Conservation (phyloP, 768 basidiomycete species). For the Collybiopsis confluens region DNA sequence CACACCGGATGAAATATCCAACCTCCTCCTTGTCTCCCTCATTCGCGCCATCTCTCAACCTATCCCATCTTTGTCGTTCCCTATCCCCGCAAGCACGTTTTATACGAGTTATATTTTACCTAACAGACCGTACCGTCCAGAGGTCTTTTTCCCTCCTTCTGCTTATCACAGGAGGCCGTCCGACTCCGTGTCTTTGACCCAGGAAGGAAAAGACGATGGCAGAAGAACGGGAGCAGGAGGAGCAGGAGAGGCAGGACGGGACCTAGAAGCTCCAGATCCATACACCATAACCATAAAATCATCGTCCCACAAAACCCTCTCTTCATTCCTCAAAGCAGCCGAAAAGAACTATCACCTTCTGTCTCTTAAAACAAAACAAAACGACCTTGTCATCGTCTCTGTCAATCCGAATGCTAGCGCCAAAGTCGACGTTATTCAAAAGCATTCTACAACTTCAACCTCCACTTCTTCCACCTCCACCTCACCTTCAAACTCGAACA, state of each 20-base stretch:
- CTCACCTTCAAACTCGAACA: too few relatives aligned
- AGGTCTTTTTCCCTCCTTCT: conserved; percentile 14
- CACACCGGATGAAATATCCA: conserved; percentile 41
- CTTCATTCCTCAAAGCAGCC: conserved; percentile 71
- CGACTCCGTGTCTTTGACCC: too few relatives aligned
- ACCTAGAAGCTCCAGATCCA: conserved; percentile 29
- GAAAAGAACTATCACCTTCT: conserved; percentile 76
- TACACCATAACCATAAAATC: conserved; percentile 68
- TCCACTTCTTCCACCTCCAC: too few relatives aligned
- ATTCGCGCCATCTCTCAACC: conserved; percentile 60
- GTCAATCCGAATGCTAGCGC: conserved; percentile 50
- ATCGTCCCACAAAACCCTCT: conserved; percentile 76
- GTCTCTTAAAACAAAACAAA: conserved; percentile 43
- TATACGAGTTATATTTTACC: conserved; percentile 79
- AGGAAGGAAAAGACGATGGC: too few relatives aligned
- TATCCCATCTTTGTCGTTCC: conserved; percentile 56
- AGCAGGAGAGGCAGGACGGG: too few relatives aligned
- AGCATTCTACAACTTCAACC: too few relatives aligned
- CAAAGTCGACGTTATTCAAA: conserved; percentile 48
- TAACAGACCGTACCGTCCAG: conserved; percentile 65
- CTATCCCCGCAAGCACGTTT: conserved; percentile 71
- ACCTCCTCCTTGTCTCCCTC: conserved; percentile 55
- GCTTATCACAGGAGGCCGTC: conserved; percentile 9
- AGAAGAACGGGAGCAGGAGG: too few relatives aligned
- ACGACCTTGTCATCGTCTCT: conserved; percentile 49